Conservation (phyloP, 306 rosid species). For the Sesbania bispinosa region DNA sequence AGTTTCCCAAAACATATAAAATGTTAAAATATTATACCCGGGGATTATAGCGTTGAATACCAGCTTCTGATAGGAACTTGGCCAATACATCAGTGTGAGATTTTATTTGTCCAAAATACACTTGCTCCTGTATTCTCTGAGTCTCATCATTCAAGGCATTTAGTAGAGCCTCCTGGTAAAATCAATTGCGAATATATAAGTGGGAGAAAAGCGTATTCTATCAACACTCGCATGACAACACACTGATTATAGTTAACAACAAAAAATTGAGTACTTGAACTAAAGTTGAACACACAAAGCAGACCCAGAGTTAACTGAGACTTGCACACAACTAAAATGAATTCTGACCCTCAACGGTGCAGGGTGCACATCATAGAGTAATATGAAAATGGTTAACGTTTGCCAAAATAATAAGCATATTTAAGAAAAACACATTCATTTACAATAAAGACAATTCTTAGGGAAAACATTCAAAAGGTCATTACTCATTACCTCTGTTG, state of each 20-base stretch:
- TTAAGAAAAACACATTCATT: neutral
- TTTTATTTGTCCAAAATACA: conserved; percentile 87
- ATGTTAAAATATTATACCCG: conserved; percentile 48
- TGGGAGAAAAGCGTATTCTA: conserved; percentile 6
- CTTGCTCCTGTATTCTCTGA: conserved; percentile 92
- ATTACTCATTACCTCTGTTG: conserved; percentile 70
- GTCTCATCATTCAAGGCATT: conserved; percentile 93
- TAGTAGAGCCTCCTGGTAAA: conserved; percentile 70
- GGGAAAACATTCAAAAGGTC: conserved; percentile 12
- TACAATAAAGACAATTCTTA: neutral
- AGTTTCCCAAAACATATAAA: conserved; percentile 10
- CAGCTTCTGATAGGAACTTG: conserved; percentile 77
- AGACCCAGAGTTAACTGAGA: neutral
- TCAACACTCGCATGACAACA: neutral
- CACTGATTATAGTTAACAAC: neutral
- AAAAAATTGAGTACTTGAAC: neutral
- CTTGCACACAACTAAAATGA: neutral
- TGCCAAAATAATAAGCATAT: neutral
- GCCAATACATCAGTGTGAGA: conserved; percentile 78
- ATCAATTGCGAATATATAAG: conserved; percentile 27
- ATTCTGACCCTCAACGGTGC: neutral
- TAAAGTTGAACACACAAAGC: neutral
- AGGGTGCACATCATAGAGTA: conserved; percentile 1
- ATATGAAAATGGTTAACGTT: neutral
- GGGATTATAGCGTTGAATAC: conserved; percentile 90